Base-by-base conservation (phyloP, 2,329 filamentous ascomycete species). In the Periconia sp. region DNA sequence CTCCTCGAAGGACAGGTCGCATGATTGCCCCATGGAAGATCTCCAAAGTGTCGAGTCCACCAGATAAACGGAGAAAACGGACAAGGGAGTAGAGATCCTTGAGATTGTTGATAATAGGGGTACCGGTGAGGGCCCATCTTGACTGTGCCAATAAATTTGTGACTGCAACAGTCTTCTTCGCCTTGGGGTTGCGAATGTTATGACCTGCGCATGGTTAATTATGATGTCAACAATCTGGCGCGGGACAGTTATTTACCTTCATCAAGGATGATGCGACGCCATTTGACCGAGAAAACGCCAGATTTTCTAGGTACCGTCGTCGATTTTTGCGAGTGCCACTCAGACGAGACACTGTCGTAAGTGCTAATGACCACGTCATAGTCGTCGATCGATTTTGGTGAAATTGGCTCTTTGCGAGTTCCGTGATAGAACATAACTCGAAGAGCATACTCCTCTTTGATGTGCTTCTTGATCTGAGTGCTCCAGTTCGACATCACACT, bases 401-500 rank as follows among this genome's bases (percentile, higher is more conserved):
- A 74, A 39, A 80, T 78, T 8, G 55, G 48, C 42, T 79, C 73
- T 48, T 81, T 77, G 54, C 78, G 72, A 53, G 72, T 64, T 0
- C 87, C 87, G 60, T 96, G 89, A 61, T 92, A 94, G 22, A 86
- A 83, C 56, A 90, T 76, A 4, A 94, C 78, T 8, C 78, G 83
- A 5, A 89, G 82, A 2, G 76, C 71, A 41, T 82, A 72, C n/a
- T 86, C 79, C 4, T 77, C 66, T 25, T 83, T 79, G 32, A 92
- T 80, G 59, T 96, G 91, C 25, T 80, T 78, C 49, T 81, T 75
- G 40, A 92, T 88, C 67, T 95, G 90, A 40, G 86, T 83, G 56
- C 82, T 83, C 91, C 91, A 96, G 57, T 95, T 95, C 61, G 86
- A 91, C 87, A 95, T 92, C 15, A 95, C 89, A 37, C 86, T 86